These are phyloP conservation scores for Auricularia sp. DNA, from an alignment of 768 basidiomycete species.

Conservation along the genomic window DNA sequence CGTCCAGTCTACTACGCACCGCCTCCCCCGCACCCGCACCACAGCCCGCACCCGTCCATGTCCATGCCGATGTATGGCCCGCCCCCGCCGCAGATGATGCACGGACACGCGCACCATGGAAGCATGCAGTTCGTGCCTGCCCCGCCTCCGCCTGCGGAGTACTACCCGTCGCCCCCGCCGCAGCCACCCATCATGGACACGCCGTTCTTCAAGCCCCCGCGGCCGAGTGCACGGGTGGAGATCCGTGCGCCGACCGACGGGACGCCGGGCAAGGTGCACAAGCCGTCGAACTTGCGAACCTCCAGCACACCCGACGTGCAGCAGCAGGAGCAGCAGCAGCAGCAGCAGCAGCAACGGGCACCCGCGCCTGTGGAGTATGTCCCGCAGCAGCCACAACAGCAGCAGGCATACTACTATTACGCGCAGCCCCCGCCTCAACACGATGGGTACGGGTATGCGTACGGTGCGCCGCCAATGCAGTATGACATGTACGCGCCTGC, in stretches of 20 bases:
- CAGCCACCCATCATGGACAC: constrained; percentile 56
- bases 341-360: neutral
- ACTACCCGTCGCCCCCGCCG: constrained; percentile 40
- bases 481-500: neutral
- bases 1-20: constrained; percentile 56
- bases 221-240: constrained; percentile 61
- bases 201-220: constrained; percentile 64
- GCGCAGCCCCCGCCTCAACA: neutral
- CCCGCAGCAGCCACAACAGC: neutral
- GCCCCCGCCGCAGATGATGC: constrained; percentile 17
- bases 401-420: neutral
- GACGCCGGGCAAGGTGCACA: constrained; percentile 9
- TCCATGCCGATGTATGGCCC: constrained; percentile 37
- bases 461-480: neutral
- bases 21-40: constrained; percentile 12
- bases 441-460: neutral
- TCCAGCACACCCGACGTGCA: neutral
- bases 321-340: constrained; percentile 1
- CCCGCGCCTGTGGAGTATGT: neutral
- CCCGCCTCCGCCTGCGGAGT: constrained; percentile 19
- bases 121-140: constrained; percentile 41
- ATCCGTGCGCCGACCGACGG: constrained; percentile 52
- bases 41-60: constrained; percentile 25
- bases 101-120: too few species aligned
- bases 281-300: neutral